These are phyloP conservation scores for Saccharomyces paradoxus DNA, from an alignment of 805 yeast species.

Conservation along the genomic window DNA sequence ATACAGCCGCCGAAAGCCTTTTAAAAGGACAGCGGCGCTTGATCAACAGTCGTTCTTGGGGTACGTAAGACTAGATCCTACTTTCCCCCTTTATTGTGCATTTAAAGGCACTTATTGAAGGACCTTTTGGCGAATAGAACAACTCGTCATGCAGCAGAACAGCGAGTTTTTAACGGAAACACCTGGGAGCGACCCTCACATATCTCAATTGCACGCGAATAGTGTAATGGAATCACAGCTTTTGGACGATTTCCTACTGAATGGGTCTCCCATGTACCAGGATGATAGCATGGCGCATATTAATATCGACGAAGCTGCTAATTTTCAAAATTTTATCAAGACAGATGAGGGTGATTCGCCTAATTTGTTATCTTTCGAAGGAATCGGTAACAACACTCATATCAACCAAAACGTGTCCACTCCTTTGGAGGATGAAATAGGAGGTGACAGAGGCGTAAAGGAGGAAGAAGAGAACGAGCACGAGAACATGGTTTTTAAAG, in stretches of 20 bases:
- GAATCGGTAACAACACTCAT: neutral
- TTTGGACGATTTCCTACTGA: constrained; percentile 20
- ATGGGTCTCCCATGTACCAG: neutral
- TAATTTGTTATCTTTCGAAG: neutral
- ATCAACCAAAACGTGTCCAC: neutral
- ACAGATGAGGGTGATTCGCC: constrained; percentile 11
- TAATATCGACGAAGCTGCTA: constrained; percentile 13
- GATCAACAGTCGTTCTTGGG: neutral
- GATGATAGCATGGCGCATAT: neutral
- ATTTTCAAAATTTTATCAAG: constrained; percentile 18
- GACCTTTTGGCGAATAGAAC: neutral
- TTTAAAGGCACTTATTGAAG: neutral
- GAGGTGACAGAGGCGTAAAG: neutral
- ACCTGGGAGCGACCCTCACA: neutral
- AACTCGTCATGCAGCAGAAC: neutral
- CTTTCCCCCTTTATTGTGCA: neutral
- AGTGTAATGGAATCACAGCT: constrained; percentile 16
- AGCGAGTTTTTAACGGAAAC: neutral
- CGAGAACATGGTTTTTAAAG: neutral
- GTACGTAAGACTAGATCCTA: neutral
- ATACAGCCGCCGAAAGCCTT: neutral
- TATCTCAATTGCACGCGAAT: neutral
- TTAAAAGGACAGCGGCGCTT: neutral
- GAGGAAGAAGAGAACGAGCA: neutral
- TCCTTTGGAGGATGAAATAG: neutral